Evolutionary conservation across 768 basidiomycete species (phyloP).

Genomic region (Mycena epipterygia): DNA sequence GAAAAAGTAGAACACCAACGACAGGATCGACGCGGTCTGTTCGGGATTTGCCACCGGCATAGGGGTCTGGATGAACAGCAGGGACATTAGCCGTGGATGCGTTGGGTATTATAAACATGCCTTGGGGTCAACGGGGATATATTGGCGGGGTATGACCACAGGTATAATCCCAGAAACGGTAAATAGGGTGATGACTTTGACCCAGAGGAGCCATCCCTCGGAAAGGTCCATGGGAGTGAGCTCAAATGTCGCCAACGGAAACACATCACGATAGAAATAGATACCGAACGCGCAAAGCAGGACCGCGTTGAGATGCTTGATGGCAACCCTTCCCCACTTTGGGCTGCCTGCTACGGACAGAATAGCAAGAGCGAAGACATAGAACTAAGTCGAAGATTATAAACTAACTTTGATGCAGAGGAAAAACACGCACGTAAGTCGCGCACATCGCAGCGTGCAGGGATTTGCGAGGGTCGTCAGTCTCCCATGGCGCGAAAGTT

Average conservation of each 20-base stretch:
- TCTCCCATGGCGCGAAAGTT: neutral
- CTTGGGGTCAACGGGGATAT: slow-evolving; percentile 66
- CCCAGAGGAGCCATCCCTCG: slow-evolving; percentile 65
- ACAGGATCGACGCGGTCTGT: slow-evolving; percentile 64
- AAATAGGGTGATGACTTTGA: slow-evolving; percentile 58
- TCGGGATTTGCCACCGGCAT: slow-evolving; percentile 54
- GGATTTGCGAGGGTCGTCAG: neutral
- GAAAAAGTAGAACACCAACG: slow-evolving; percentile 61
- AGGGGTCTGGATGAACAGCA: slow-evolving; percentile 45
- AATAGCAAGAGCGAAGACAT: slow-evolving; percentile 26
- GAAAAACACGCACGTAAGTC: slow-evolving; percentile 26
- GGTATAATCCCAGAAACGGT: slow-evolving; percentile 64
- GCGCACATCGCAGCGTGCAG: slow-evolving; percentile 7
- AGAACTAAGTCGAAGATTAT: slow-evolving; percentile 15
- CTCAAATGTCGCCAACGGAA: slow-evolving; percentile 68
- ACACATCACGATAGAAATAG: slow-evolving; percentile 70
- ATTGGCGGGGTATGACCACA: slow-evolving; percentile 64
- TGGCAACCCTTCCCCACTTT: slow-evolving; percentile 22
- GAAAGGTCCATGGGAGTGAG: slow-evolving; percentile 58
- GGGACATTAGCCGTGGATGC: neutral
- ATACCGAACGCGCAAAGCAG: slow-evolving; percentile 52
- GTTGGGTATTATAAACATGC: slow-evolving; percentile 45
- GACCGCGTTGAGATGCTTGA: slow-evolving; percentile 44
- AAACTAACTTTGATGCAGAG: neutral
- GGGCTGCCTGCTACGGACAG: slow-evolving; percentile 6